Conservation (phyloP, 768 basidiomycete genomes). For the Leccinum broughii region DNA sequence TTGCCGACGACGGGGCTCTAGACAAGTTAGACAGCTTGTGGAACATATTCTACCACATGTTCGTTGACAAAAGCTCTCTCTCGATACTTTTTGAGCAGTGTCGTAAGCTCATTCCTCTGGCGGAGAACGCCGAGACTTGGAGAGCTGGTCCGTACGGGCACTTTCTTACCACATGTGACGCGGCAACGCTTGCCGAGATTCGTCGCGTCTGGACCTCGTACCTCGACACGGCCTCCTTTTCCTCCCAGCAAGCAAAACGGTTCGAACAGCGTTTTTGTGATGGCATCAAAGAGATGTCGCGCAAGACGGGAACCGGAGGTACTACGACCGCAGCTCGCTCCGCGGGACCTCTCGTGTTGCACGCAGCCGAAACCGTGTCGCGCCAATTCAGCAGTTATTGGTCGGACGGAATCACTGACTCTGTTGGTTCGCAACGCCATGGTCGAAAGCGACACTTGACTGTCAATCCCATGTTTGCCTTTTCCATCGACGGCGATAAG, state of each 20-base stretch:
- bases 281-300: conserved; percentile 11
- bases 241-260: conserved; percentile 6
- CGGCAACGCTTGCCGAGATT: conserved; percentile 21
- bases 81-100: conserved; percentile 26
- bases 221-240: conserved; percentile 6
- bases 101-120: conserved; percentile 24
- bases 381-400: conserved; percentile 27
- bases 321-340: conserved; percentile 24
- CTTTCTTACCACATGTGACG: conserved; percentile 23
- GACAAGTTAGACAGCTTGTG: conserved; percentile 22
- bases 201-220: conserved; percentile 25
- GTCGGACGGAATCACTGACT: conserved; percentile 22
- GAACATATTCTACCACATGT: conserved; percentile 29
- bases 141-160: conserved; percentile 26
- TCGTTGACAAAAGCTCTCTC: conserved; percentile 20
- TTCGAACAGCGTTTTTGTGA: conserved; percentile 13
- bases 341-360: conserved; percentile 24
- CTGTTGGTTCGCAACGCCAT: neutral
- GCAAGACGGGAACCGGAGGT: neutral
- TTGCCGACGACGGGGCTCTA: conserved; percentile 20
- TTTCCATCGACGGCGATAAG: conserved; percentile 27
- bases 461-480: conserved; percentile 32
- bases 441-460: neutral
- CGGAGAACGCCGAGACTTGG: conserved; percentile 21
- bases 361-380: neutral